phyloP scores from a whole-genome alignment of 805 yeast species.

The Yarrowia bubula region DNA sequence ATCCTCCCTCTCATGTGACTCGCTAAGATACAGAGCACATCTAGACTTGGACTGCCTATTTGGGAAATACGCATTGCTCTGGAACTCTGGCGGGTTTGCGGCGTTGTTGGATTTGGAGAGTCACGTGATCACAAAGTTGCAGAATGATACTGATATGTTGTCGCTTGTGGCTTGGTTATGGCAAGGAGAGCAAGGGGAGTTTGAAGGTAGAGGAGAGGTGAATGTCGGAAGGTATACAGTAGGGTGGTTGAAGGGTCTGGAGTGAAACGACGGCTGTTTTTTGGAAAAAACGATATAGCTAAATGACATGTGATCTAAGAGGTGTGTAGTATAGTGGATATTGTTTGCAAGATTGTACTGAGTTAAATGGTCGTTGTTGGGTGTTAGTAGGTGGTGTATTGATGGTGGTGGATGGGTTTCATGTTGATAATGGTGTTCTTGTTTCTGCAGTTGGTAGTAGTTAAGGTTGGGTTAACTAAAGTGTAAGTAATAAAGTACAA shows the following conservation, averaged over 20 bases:
- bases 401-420: no score
- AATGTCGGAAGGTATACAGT: background rate
- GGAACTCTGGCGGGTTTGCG: constrained; percentile 12
- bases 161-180: background rate
- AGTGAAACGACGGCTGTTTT: background rate
- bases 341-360: no score
- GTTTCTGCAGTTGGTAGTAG: no score
- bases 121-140: constrained; percentile 4
- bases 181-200: background rate
- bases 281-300: background rate
- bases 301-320: no score
- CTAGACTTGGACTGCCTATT: background rate
- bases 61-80: constrained; percentile 8
- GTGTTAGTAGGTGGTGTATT: no score
- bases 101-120: constrained; percentile 5
- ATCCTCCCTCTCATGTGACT: background rate
- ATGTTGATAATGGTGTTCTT: no score
- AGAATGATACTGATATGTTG: background rate
- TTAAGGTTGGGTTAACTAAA: no score
- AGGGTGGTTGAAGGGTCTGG: background rate
- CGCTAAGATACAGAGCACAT: background rate
- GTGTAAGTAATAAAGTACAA: no score
- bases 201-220: background rate
- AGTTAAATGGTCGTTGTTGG: no score
- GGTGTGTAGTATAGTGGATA: no score